Conservation (phyloP, 306 rosid species). For the Comarum palustre region DNA sequence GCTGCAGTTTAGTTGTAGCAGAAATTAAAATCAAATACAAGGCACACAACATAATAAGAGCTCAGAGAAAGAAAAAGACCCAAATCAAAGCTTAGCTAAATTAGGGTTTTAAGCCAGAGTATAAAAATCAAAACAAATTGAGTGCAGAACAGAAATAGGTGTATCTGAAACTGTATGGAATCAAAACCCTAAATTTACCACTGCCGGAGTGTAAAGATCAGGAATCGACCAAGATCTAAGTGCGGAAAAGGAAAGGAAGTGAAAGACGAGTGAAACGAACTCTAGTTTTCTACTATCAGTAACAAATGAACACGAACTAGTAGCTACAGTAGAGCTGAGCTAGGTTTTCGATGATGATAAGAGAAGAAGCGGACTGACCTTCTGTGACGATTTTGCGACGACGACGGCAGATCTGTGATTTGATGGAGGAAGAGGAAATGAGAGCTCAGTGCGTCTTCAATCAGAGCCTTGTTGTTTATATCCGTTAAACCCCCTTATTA, state of each 20-base stretch:
- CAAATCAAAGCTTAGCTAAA: background rate
- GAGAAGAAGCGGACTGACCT: background rate
- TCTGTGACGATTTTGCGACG: background rate
- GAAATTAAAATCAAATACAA: background rate
- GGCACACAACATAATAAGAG: background rate
- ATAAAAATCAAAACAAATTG: background rate
- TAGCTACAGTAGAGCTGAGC: background rate
- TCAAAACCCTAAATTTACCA: background rate
- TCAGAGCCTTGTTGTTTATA: no score
- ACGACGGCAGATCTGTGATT: no score
- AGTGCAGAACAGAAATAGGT: background rate
- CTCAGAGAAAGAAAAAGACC: background rate
- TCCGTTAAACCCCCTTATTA: no score
- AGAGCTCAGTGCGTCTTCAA: no score
- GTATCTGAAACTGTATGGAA: no score
- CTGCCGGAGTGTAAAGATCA: background rate
- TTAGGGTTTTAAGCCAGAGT: background rate
- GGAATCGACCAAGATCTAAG: background rate
- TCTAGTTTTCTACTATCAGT: no score
- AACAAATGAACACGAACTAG: no score
- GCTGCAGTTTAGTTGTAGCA: background rate
- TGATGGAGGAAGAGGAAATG: no score
- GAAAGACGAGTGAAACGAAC: no score
- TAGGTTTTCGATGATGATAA: background rate
- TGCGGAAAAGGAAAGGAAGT: background rate